A percentile compares a stretch with the other conserved stretches of the same genome.
These are phyloP conservation scores for Fusarium incarnatum DNA, from an alignment of 2,329 filamentous ascomycete genomes.

Conservation along the genomic window DNA sequence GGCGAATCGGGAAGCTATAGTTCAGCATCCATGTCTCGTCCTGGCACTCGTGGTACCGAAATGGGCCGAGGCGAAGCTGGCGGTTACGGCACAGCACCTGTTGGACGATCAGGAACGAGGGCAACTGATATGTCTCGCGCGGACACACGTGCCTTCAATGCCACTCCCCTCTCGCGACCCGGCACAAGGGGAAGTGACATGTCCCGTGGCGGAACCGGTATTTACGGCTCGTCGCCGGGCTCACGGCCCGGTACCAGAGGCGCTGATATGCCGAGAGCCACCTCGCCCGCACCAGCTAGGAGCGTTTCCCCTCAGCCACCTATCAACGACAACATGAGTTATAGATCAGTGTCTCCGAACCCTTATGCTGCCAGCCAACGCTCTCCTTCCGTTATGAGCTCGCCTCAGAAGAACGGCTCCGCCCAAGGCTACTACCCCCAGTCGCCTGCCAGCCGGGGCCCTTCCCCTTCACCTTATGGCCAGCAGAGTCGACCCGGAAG, in stretches of 20 bases:
- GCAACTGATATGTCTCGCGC: slow-evolving; percentile 40
- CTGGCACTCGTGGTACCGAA: slow-evolving; percentile 41
- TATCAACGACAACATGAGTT: slow-evolving; percentile 56
- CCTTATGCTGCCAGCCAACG: slow-evolving; percentile 63
- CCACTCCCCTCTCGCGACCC: slow-evolving; percentile 58
- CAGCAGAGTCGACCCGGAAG: slow-evolving; percentile 64
- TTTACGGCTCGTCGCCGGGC: slow-evolving; percentile 53
- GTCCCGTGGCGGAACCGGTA: slow-evolving; percentile 45
- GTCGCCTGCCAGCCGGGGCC: slow-evolving; percentile 61
- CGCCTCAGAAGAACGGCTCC: slow-evolving; percentile 59
- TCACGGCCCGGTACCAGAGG: slow-evolving; percentile 71
- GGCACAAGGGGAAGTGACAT: slow-evolving; percentile 52
- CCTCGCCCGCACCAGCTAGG: slow-evolving; percentile 77
- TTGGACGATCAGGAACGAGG: slow-evolving; percentile 41
- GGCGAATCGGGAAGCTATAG: slow-evolving; percentile 42
- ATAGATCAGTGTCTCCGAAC: slow-evolving; percentile 71
- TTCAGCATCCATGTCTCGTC: slow-evolving; percentile 41
- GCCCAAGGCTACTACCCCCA: slow-evolving; percentile 65
- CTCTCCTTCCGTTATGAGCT: slow-evolving; percentile 54
- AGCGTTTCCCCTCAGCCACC: slow-evolving; percentile 72
- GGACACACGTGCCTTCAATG: slow-evolving; percentile 42
- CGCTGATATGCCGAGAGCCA: slow-evolving; percentile 67
- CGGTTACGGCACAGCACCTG: slow-evolving; percentile 38
- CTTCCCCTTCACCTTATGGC: slow-evolving; percentile 62
- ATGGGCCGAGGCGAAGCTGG: slow-evolving; percentile 46